Evolutionary conservation across 1,284 basidiomycete species (phyloP).

Genomic region (Inonotus obliquus): DNA sequence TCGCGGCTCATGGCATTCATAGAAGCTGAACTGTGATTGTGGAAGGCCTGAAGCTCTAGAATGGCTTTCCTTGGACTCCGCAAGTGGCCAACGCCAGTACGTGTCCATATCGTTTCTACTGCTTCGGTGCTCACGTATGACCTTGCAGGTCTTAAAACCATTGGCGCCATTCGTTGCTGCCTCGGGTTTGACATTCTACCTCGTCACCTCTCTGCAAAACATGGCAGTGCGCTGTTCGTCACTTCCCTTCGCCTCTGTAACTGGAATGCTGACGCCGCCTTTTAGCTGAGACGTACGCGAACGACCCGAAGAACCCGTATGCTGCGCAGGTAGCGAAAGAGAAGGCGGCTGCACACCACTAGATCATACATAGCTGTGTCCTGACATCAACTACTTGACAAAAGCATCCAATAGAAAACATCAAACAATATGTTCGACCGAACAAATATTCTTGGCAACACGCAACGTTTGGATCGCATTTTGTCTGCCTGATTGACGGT

Average conservation of each 20-base stretch:
- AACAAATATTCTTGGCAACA: not conserved
- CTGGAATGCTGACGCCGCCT: not conserved
- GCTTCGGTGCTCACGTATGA: not conserved
- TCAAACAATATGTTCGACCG: not conserved
- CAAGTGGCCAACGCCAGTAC: slow-evolving; percentile 70
- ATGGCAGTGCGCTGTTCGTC: slow-evolving; percentile 63
- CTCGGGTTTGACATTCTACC: slow-evolving; percentile 56
- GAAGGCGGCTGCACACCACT: slow-evolving; percentile 28
- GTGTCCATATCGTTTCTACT: slow-evolving; percentile 15
- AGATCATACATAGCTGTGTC: slow-evolving; percentile 13
- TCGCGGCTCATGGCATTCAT: not conserved
- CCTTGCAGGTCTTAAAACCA: slow-evolving; percentile 55
- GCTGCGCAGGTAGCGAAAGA: slow-evolving; percentile 60
- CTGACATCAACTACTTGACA: not conserved
- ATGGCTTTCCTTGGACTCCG: slow-evolving; percentile 76
- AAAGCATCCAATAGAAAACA: slow-evolving; percentile 10
- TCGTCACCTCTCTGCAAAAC: slow-evolving; percentile 61
- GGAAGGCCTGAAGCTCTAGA: not conserved
- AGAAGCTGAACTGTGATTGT: not conserved
- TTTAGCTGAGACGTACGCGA: slow-evolving; percentile 60
- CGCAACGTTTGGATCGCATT: not conserved
- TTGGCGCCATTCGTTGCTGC: slow-evolving; percentile 75
- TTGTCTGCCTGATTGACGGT: not conserved
- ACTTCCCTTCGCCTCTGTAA: not conserved
- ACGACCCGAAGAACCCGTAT: slow-evolving; percentile 77